phyloP scores from a whole-genome alignment of 768 basidiomycete genomes.

The Phylloporus sp. region DNA sequence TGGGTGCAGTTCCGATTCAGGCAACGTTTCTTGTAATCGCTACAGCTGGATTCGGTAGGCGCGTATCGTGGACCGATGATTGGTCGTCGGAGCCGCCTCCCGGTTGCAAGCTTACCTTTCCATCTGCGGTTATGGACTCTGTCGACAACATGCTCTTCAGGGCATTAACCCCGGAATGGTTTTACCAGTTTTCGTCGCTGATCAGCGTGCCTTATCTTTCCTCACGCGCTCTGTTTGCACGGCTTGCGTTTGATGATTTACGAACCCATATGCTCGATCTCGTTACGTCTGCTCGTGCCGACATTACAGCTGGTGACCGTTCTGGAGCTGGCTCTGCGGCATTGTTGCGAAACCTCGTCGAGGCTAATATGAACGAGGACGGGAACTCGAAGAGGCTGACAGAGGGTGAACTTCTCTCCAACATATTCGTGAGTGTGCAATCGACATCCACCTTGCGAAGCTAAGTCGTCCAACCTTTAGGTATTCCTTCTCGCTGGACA shows the following conservation, averaged over 20 bases:
- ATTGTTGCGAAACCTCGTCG: constrained; percentile 41
- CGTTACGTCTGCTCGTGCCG: constrained; percentile 35
- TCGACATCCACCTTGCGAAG: background rate
- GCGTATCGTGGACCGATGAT: constrained; percentile 32
- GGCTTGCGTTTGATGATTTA: constrained; percentile 34
- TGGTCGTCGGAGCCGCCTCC: constrained; percentile 18
- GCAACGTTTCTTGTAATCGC: constrained; percentile 37
- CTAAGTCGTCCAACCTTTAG: constrained; percentile 19
- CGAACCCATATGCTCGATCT: constrained; percentile 39
- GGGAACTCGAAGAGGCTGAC: constrained; percentile 30
- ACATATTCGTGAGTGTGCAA: constrained; percentile 40
- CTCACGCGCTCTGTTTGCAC: constrained; percentile 25
- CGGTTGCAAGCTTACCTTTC: constrained; percentile 35
- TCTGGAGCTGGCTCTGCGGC: constrained; percentile 29
- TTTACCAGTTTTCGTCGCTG: constrained; percentile 21
- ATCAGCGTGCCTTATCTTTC: constrained; percentile 36
- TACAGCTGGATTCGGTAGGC: constrained; percentile 40
- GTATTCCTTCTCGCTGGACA: constrained; percentile 47
- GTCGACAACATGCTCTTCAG: constrained; percentile 25
- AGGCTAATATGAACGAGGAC: constrained; percentile 41
- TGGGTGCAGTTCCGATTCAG: constrained; percentile 10
- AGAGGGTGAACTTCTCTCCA: constrained; percentile 44
- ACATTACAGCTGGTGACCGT: constrained; percentile 28
- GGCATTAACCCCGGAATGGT: constrained; percentile 32
- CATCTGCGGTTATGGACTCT: constrained; percentile 28